Conservation (phyloP, 2,329 filamentous ascomycete species). For the Hypomyces perniciosus region DNA sequence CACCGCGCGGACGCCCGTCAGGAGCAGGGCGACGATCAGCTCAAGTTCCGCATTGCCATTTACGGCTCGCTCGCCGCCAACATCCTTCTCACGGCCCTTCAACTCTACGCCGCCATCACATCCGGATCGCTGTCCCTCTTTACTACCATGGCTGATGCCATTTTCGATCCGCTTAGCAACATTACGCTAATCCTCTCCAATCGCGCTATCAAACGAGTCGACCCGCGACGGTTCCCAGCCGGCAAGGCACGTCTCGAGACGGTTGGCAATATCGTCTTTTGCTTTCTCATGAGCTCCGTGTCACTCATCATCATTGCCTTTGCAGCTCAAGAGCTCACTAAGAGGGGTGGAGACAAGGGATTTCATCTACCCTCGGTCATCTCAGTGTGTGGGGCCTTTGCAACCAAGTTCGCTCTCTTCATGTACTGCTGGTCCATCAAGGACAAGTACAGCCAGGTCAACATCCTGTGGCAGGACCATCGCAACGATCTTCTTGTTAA, state of each 20-base stretch:
- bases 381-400: constrained; percentile 77
- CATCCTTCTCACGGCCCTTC: constrained; percentile 67
- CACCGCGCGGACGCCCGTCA: constrained; percentile 77
- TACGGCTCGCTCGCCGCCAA: constrained; percentile 74
- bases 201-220: constrained; percentile 81
- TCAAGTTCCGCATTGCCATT: constrained; percentile 64
- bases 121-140: constrained; percentile 93
- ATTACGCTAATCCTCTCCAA: constrained; percentile 80
- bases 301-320: constrained; percentile 91
- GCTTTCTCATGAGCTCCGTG: constrained; percentile 90
- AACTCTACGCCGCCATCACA: constrained; percentile 81
- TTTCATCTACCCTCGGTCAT: constrained; percentile 83
- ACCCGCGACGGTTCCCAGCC: constrained; percentile 79
- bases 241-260: constrained; percentile 94
- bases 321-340: constrained; percentile 63
- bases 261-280: constrained; percentile 92
- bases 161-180: constrained; percentile 91
- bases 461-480: constrained; percentile 94
- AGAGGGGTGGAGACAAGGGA: constrained; percentile 47
- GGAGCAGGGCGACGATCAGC: constrained; percentile 71
- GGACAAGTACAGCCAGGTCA: constrained; percentile 84
- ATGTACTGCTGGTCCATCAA: constrained; percentile 88
- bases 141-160: constrained; percentile 92
- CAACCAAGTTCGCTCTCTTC: constrained; percentile 77
- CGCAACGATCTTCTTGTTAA: constrained; percentile 97